Percentiles rank a stretch among this genome's conserved stretches.
Evolutionary conservation across 768 basidiomycete genomes (phyloP).

Genomic region (Suillus subluteus): DNA sequence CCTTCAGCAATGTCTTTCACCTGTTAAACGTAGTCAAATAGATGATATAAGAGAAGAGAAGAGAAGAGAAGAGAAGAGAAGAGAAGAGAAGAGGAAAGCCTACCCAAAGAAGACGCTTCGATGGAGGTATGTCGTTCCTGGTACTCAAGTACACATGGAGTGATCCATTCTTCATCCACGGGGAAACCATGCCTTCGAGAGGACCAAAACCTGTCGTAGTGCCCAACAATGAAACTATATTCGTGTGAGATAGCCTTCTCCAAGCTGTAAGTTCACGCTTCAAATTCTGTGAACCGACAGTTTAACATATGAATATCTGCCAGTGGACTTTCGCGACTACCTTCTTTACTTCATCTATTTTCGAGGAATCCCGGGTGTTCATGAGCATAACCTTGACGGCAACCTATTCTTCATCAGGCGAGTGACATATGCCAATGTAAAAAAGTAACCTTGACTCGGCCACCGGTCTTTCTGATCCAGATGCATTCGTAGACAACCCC

Average conservation of each 20-base stretch:
- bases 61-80: not conserved
- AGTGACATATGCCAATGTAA: not conserved
- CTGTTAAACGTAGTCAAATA: not conserved
- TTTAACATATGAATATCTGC: not conserved
- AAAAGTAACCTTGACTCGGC: not conserved
- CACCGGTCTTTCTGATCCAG: not conserved
- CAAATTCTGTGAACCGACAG: not conserved
- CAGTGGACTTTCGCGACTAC: not conserved
- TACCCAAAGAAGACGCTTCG: not conserved
- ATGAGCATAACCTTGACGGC: not conserved
- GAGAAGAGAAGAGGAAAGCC: not conserved
- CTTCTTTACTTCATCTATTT: not conserved
- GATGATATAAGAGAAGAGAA: not conserved
- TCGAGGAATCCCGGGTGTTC: no score
- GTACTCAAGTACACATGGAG: not conserved
- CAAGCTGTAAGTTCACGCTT: slow-evolving; percentile 1
- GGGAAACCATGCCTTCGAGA: not conserved
- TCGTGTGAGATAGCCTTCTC: not conserved
- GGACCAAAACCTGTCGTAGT: not conserved
- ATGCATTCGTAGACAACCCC: not conserved
- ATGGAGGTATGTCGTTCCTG: not conserved
- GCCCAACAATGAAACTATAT: not conserved
- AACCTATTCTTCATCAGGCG: not conserved
- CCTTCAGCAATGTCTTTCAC: slow-evolving; percentile 8
- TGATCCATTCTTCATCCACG: slow-evolving; percentile 4